A percentile compares a stretch with the other conserved stretches of the same genome.
These are phyloP conservation scores for Citrullus amarus DNA, from an alignment of 306 rosid species.

Conservation along the genomic window DNA sequence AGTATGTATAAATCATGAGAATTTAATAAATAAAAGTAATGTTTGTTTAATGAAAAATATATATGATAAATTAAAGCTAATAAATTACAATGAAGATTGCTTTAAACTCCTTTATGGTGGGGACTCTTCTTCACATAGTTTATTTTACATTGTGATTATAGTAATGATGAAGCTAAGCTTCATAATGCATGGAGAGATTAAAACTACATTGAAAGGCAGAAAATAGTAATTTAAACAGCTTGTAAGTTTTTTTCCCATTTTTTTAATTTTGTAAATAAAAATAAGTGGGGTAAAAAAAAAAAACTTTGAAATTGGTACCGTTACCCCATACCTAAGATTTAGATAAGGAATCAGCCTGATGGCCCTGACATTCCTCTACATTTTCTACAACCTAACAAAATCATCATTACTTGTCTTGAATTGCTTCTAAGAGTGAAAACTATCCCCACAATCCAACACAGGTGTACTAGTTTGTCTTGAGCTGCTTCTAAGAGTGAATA, in stretches of 20 bases:
- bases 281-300: too few relatives aligned
- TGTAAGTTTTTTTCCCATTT: background rate
- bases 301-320: too few relatives aligned
- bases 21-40: background rate
- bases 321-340: too few relatives aligned
- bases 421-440: too few relatives aligned
- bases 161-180: slow-evolving; percentile 17
- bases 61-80: background rate
- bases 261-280: too few relatives aligned
- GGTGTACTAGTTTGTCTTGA: too few relatives aligned
- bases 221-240: background rate
- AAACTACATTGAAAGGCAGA: slow-evolving; percentile 12
- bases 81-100: background rate
- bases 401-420: too few relatives aligned
- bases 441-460: too few relatives aligned
- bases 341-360: too few relatives aligned
- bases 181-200: slow-evolving; percentile 15
- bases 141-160: background rate
- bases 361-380: too few relatives aligned
- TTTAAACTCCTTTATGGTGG: background rate
- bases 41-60: background rate
- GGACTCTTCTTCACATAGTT: background rate
- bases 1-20: background rate
- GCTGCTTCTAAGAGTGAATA: too few relatives aligned
- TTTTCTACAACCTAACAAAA: too few relatives aligned